Conservation (phyloP, 1,139 yeast species). For the Taphrina confusa region DNA sequence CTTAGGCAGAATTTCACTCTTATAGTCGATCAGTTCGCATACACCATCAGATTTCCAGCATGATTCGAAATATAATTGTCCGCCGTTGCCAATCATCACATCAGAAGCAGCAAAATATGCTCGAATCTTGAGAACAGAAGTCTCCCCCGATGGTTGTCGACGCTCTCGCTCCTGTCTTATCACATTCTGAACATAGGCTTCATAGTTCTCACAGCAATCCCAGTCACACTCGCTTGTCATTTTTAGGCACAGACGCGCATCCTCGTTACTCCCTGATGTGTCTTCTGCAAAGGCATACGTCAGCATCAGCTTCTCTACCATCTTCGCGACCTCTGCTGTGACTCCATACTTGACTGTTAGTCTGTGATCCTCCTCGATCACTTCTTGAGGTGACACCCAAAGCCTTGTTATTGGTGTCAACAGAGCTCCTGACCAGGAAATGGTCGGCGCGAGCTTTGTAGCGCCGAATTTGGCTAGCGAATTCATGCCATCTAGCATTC, state of each 20-base stretch:
- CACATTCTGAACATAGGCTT: neutral
- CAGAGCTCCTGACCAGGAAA: neutral
- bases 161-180: neutral
- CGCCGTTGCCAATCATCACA: neutral
- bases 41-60: neutral
- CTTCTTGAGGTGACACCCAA: neutral
- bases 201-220: neutral
- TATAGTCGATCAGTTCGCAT: neutral
- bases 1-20: neutral
- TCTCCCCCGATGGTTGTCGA: neutral
- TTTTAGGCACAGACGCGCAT: slow-evolving; percentile 1
- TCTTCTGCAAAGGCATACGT: neutral
- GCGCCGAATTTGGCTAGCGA: neutral
- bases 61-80: neutral
- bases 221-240: neutral
- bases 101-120: neutral
- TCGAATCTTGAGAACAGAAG: neutral
- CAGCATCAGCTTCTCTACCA: neutral
- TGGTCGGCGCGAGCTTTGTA: neutral
- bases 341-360: neutral
- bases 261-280: neutral
- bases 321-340: neutral
- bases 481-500: neutral
- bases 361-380: neutral
- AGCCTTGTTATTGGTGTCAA: neutral